These are phyloP conservation scores for Hemileccinum impolitum DNA, from an alignment of 768 basidiomycete species.

Conservation along the genomic window DNA sequence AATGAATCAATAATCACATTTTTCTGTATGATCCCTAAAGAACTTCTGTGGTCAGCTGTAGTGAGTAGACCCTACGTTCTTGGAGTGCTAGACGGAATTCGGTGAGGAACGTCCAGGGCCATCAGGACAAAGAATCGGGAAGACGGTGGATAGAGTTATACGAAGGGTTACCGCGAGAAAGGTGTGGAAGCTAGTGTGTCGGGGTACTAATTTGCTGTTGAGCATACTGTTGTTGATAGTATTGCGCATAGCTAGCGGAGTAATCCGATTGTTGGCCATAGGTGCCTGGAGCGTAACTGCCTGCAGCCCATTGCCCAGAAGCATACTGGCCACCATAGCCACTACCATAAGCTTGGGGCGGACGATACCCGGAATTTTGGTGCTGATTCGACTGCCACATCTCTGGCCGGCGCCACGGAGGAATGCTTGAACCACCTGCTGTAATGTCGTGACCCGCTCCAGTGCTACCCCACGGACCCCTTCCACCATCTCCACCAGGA, in stretches of 20 bases:
- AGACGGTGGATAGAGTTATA: constrained; percentile 15
- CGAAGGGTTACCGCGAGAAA: constrained; percentile 27
- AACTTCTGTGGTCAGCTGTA: constrained; percentile 33
- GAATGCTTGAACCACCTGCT: constrained; percentile 69
- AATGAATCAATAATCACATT: constrained; percentile 29
- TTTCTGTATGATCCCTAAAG: constrained; percentile 28
- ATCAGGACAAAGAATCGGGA: constrained; percentile 18
- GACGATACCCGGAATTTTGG: constrained; percentile 60
- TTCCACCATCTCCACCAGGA: constrained; percentile 49
- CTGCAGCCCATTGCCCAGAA: constrained; percentile 35
- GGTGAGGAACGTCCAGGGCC: constrained; percentile 12
- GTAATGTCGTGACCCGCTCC: constrained; percentile 57
- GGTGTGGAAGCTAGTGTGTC: constrained; percentile 25
- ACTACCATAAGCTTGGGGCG: constrained; percentile 57
- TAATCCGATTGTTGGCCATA: constrained; percentile 61
- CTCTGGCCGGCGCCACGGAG: constrained; percentile 90
- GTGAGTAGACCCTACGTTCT: constrained; percentile 32
- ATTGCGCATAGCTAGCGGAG: constrained; percentile 73
- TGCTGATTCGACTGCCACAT: constrained; percentile 69
- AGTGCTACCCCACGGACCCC: constrained; percentile 61
- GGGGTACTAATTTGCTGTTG: constrained; percentile 64
- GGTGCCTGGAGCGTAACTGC: constrained; percentile 29
- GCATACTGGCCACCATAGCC: constrained; percentile 46
- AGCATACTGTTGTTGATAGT: constrained; percentile 85
- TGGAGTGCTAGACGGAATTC: constrained; percentile 19